Evolutionary conservation across 345 rosid species (phyloP).

Genomic region (Populus deltoides): DNA sequence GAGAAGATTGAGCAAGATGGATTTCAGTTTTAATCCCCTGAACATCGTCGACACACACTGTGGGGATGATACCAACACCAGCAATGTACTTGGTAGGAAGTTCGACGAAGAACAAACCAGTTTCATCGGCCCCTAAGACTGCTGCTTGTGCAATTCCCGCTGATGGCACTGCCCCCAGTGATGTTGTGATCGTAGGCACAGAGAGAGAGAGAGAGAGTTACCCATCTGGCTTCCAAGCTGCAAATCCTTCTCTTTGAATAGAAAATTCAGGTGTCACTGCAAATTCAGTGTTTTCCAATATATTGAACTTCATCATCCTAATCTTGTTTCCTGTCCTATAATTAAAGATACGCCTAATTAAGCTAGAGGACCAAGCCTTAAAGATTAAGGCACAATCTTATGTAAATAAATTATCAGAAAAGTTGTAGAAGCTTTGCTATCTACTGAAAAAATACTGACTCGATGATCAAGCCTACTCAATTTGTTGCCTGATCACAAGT

Average conservation of each 20-base stretch:
- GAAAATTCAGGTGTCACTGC: too few species aligned
- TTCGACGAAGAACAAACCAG: conserved; percentile 53
- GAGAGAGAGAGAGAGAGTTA: too few species aligned
- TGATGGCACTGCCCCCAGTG: conserved; percentile 33
- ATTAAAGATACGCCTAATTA: too few species aligned
- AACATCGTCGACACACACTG: conserved; percentile 44
- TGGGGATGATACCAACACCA: conserved; percentile 48
- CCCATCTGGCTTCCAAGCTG: not conserved
- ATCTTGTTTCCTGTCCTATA: too few species aligned
- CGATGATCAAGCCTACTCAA: conserved; percentile 13
- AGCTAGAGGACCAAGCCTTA: too few species aligned
- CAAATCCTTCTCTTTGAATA: not conserved
- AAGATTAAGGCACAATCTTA: not conserved
- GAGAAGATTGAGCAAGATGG: conserved; percentile 36
- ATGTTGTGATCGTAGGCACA: not conserved
- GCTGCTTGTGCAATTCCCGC: conserved; percentile 51
- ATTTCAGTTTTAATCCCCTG: conserved; percentile 45
- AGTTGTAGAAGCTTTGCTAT: conserved; percentile 4
- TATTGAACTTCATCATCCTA: not conserved
- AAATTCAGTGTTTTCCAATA: not conserved
- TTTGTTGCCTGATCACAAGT: conserved; percentile 22
- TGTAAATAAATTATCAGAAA: not conserved
- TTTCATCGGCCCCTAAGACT: conserved; percentile 38
- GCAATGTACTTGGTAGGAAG: conserved; percentile 45
- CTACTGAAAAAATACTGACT: not conserved